A percentile compares a stretch with the other conserved stretches of the same genome.
phyloP scores from a whole-genome alignment of 805 yeast species.

The Metschnikowia continentalis region DNA sequence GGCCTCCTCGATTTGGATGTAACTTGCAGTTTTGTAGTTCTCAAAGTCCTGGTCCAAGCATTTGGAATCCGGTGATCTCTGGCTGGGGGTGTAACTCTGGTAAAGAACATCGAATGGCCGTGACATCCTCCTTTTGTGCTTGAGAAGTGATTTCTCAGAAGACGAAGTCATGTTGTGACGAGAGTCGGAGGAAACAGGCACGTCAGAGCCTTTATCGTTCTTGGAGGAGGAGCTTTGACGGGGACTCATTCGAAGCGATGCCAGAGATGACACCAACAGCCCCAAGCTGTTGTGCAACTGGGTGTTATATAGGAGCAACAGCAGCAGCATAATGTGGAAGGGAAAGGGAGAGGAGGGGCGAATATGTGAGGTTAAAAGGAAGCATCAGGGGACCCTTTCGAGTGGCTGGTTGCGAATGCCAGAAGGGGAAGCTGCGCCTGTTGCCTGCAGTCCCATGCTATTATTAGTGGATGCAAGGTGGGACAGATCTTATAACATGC shows the following conservation, averaged over 20 bases:
- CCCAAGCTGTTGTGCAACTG: conserved; percentile 9
- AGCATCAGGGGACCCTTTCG: background rate
- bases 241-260: conserved; percentile 3
- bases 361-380: background rate
- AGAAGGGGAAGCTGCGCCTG: background rate
- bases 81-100: conserved; percentile 4
- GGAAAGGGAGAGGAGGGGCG: background rate
- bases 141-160: background rate
- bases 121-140: conserved; percentile 4
- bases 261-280: conserved; percentile 7
- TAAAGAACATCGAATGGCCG: conserved; percentile 15
- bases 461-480: background rate
- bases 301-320: conserved; percentile 9
- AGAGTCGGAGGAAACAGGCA: background rate
- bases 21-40: conserved; percentile 11
- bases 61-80: background rate
- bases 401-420: conserved; percentile 5
- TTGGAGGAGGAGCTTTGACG: background rate
- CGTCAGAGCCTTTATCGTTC: background rate
- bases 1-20: conserved; percentile 14
- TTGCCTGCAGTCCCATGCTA: background rate
- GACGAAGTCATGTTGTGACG: background rate
- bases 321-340: conserved; percentile 6
- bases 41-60: background rate
- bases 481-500: background rate